phyloP scores from a whole-genome alignment of 1,139 yeast genomes.

The Magnusiomyces ingens region DNA sequence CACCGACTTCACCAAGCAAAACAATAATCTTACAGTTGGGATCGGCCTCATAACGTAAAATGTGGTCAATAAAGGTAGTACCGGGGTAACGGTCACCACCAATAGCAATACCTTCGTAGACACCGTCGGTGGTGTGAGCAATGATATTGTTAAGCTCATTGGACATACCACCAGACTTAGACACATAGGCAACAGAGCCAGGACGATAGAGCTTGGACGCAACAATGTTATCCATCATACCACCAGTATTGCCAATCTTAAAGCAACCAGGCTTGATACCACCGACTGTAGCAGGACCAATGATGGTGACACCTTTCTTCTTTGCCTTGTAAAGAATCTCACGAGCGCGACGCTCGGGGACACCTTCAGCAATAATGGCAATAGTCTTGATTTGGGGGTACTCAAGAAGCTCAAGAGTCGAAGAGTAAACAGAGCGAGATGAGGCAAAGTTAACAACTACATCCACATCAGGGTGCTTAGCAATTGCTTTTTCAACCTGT shows the following conservation, averaged over 20 bases:
- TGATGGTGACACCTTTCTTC: constrained; percentile 41
- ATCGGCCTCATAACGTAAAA: constrained; percentile 41
- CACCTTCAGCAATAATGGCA: constrained; percentile 45
- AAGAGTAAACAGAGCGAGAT: constrained; percentile 41
- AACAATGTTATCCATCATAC: constrained; percentile 46
- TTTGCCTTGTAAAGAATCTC: constrained; percentile 40
- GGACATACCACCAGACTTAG: constrained; percentile 46
- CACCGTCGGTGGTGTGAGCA: constrained; percentile 41
- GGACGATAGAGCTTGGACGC: constrained; percentile 44
- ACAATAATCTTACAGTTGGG: constrained; percentile 42
- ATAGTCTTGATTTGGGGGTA: constrained; percentile 42
- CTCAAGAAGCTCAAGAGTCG: constrained; percentile 43
- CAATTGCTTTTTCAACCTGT: constrained; percentile 37
- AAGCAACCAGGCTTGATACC: constrained; percentile 46
- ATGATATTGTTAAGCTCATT: constrained; percentile 44
- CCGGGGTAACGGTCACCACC: constrained; percentile 47
- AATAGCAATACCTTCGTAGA: constrained; percentile 43
- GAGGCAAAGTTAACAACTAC: constrained; percentile 45
- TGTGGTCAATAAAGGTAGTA: constrained; percentile 43
- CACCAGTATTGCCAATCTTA: constrained; percentile 46
- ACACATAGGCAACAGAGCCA: constrained; percentile 43
- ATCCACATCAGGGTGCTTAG: constrained; percentile 43
- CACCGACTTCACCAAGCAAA: constrained; percentile 43
- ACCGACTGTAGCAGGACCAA: constrained; percentile 45
- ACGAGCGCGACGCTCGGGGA: constrained; percentile 44